These are phyloP conservation scores for Yamadazyma endophytica DNA, from an alignment of 805 yeast genomes.

Conservation along the genomic window DNA sequence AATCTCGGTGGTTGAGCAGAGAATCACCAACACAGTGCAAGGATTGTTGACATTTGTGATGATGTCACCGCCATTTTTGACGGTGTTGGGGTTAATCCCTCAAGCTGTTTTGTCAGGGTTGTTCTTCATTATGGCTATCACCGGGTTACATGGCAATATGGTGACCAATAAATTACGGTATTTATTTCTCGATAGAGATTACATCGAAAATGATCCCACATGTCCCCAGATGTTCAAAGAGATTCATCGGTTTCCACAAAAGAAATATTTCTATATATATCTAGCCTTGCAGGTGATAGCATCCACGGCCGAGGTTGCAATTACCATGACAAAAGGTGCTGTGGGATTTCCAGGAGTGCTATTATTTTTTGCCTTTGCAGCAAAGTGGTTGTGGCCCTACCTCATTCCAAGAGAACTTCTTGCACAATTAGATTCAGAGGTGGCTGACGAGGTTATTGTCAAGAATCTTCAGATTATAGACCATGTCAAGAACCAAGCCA, in stretches of 20 bases:
- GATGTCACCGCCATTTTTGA: slow-evolving; percentile 84
- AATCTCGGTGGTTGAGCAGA: slow-evolving; percentile 75
- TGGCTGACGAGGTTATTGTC: slow-evolving; percentile 54
- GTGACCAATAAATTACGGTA: slow-evolving; percentile 61
- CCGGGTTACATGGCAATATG: slow-evolving; percentile 66
- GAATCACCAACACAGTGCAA: slow-evolving; percentile 79
- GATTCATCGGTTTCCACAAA: slow-evolving; percentile 22
- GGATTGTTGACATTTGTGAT: slow-evolving; percentile 80
- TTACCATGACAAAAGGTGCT: slow-evolving; percentile 84
- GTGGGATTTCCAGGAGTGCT: slow-evolving; percentile 91
- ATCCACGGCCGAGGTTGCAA: slow-evolving; percentile 76
- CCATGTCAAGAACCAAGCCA: slow-evolving; percentile 17
- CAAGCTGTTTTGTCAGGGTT: slow-evolving; percentile 91
- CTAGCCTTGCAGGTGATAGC: slow-evolving; percentile 59
- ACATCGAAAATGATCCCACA: slow-evolving; percentile 29
- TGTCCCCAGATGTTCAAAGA: slow-evolving; percentile 33
- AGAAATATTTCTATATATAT: slow-evolving; percentile 54
- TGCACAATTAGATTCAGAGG: slow-evolving; percentile 59
- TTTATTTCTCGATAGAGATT: slow-evolving; percentile 53
- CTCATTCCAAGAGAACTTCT: slow-evolving; percentile 63
- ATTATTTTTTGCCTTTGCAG: slow-evolving; percentile 62
- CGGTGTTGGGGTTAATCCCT: slow-evolving; percentile 80
- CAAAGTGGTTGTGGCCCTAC: slow-evolving; percentile 54
- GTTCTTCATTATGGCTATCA: slow-evolving; percentile 88
- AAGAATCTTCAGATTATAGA: slow-evolving; percentile 33